Evolutionary conservation across 2,329 filamentous ascomycete genomes (phyloP), one percentile per base, ranked within the genome.

Genomic region (Lecanosticta acicola): DNA sequence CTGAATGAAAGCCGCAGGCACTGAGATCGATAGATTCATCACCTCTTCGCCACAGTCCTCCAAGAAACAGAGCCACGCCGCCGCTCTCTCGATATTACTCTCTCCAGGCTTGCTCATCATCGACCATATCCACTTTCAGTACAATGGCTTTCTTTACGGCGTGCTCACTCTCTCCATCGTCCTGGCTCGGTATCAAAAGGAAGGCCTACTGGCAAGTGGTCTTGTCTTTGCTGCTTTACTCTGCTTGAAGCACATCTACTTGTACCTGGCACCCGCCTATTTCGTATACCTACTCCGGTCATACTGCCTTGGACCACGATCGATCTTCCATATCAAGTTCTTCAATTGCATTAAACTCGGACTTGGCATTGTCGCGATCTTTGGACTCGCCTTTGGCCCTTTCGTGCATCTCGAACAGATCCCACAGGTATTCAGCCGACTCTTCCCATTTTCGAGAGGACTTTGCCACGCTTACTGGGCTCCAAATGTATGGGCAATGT

Each of bases 391-490:
- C 0, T 94, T 98, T 66, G 93, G 88, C 0, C 93, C 93, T 0
- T 98, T 97, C 67, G 82, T 78, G 3, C 74, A 82, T 48, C 84
- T 84, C 79, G 81, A 79, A 7, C 93, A 97, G 68, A 79, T 95
- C 13, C 79, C 84, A 10, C 93, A 97, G 69, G 74, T 98, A 17
- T 68, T 93, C 49, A 84, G 81, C 61, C 79, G 93, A 29, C 72
- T 98, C 7, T 98, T 98, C 59, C 93, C 93, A 0, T 98, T 98
- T 66, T 89, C 89, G 1, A 78, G 93, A 49, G 93, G 93, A 0
- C 73, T 98, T 3, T 97, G 91, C 64, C 93, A 98, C 71, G 93
- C 93, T 1, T 98, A 98, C 66, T 98, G 93, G 93, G 93, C 93
- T 10, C 90, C 93, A 0, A 98, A 98, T 57, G 73, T 95, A 1